Evolutionary conservation across 1,139 yeast genomes (phyloP).

Genomic region (Suhomyces kunorum): DNA sequence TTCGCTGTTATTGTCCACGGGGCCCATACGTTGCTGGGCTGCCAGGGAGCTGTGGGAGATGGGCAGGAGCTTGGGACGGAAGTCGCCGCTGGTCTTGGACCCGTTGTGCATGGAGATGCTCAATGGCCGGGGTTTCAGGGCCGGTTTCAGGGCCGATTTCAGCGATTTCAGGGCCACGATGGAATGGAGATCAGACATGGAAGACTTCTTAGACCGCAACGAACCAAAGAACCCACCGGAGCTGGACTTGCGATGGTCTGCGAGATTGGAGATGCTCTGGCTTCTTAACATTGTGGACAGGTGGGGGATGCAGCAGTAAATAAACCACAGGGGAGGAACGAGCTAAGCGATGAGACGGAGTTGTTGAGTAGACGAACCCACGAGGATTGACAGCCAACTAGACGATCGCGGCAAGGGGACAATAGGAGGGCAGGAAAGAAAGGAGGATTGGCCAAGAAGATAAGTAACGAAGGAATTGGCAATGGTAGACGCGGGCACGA

Average conservation of each 20-base stretch:
- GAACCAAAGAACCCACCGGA: conserved; percentile 23
- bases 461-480: no score
- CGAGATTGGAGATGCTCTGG: conserved; percentile 32
- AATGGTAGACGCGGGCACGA: neutral
- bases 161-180: no score
- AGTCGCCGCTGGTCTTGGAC: conserved; percentile 1
- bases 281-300: conserved; percentile 35
- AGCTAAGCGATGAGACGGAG: conserved; percentile 1
- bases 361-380: neutral
- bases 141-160: no score
- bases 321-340: conserved; percentile 1
- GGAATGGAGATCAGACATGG: conserved; percentile 16
- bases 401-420: neutral
- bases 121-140: conserved; percentile 23
- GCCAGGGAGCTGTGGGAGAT: conserved; percentile 13
- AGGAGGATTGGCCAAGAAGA: no score
- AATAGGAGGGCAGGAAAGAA: no score
- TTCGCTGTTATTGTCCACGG: conserved; percentile 1
- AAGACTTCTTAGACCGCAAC: conserved; percentile 23
- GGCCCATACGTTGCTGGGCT: conserved; percentile 10
- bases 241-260: conserved; percentile 25
- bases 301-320: neutral
- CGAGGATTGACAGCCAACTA: neutral
- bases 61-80: conserved; percentile 8
- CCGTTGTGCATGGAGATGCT: conserved; percentile 16